Evolutionary conservation across 495 filamentous ascomycete species (phyloP).

Genomic region (Durotheca rogersii): DNA sequence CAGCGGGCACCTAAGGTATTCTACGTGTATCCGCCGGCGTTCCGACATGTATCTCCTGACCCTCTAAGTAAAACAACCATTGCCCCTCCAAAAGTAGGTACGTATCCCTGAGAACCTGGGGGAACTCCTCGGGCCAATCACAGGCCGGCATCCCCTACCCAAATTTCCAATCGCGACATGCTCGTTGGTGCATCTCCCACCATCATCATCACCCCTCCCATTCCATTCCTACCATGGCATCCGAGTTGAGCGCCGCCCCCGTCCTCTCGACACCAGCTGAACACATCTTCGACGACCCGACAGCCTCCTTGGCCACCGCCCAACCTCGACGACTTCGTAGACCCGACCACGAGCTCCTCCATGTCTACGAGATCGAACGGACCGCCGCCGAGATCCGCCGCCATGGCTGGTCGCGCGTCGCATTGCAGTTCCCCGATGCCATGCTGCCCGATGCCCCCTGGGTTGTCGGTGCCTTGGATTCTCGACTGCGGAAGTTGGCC

Average conservation of each 20-base stretch:
- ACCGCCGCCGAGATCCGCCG: conserved; percentile 73
- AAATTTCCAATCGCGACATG: too few species aligned
- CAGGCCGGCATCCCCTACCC: too few species aligned
- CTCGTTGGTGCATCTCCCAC: background rate
- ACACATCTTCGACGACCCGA: conserved; percentile 62
- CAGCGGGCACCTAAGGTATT: too few species aligned
- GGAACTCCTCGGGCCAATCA: too few species aligned
- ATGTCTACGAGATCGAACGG: conserved; percentile 83
- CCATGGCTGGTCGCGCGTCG: conserved; percentile 72
- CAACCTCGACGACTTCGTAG: conserved; percentile 43
- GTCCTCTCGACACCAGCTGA: conserved; percentile 87
- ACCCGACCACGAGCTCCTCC: conserved; percentile 68
- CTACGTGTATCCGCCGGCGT: too few species aligned
- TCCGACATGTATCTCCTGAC: too few species aligned
- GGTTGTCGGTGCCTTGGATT: conserved; percentile 68
- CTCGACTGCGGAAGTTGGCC: conserved; percentile 52
- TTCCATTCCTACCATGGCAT: conserved; percentile 29
- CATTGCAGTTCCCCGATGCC: conserved; percentile 90
- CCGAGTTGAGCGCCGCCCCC: conserved; percentile 56
- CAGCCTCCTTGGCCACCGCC: conserved; percentile 35
- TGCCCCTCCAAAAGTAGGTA: too few species aligned
- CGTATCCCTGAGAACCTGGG: too few species aligned
- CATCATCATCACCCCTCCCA: background rate
- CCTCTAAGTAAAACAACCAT: too few species aligned
- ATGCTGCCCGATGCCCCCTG: conserved; percentile 84